phyloP scores from a whole-genome alignment of 495 filamentous ascomycete species.

The Parmelia sp. region DNA sequence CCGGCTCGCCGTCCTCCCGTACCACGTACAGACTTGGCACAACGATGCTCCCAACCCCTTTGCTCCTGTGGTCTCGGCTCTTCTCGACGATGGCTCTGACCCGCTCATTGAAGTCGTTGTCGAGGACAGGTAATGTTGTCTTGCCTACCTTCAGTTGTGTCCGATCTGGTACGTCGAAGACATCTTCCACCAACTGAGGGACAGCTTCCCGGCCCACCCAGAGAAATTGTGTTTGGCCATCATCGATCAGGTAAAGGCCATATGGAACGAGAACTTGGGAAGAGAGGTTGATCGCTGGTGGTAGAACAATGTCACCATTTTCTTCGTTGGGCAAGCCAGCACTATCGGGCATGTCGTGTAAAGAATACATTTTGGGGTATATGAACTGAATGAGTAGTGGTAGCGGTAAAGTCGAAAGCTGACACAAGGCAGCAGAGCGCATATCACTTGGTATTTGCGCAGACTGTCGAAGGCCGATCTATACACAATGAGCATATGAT shows the following conservation, averaged over 20 bases:
- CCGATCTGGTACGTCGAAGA: constrained; percentile 78
- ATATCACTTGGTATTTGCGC: constrained; percentile 96
- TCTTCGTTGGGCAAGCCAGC: constrained; percentile 77
- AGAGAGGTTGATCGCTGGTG: constrained; percentile 78
- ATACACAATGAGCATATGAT: constrained; percentile 28
- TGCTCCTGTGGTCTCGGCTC: constrained; percentile 76
- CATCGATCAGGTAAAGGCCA: constrained; percentile 95
- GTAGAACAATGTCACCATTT: constrained; percentile 82
- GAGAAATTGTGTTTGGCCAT: constrained; percentile 94
- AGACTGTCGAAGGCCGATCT: constrained; percentile 89
- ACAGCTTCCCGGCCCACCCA: constrained; percentile 94
- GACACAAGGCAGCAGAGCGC: constrained; percentile 84
- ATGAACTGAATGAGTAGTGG: constrained; percentile 95
- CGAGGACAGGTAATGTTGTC: constrained; percentile 72
- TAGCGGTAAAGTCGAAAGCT: constrained; percentile 85
- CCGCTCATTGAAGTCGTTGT: constrained; percentile 94
- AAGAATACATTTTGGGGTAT: constrained; percentile 85
- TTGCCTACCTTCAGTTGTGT: constrained; percentile 86
- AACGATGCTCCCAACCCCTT: constrained; percentile 83
- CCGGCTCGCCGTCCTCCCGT: constrained; percentile 91
- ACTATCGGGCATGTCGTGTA: constrained; percentile 97
- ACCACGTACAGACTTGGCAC: constrained; percentile 91
- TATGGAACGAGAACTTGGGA: constrained; percentile 83
- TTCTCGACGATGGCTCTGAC: constrained; percentile 85
- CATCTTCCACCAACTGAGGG: constrained; percentile 78